Percentiles rank a stretch among this genome's conserved stretches.
Evolutionary conservation across 345 rosid species (phyloP).

Genomic region (Limnanthes douglasii): DNA sequence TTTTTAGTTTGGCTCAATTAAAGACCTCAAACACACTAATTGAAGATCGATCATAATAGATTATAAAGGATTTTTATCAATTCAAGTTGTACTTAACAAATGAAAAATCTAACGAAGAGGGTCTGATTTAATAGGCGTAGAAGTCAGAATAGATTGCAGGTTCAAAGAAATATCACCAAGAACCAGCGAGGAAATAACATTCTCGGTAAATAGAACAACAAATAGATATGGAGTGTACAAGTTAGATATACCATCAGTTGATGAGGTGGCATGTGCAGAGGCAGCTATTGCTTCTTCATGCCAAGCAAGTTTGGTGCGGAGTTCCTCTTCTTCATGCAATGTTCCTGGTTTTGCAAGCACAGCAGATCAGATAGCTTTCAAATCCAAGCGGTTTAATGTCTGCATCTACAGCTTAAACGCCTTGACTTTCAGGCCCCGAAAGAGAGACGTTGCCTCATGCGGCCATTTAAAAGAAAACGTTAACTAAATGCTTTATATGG

Average conservation of each 20-base stretch:
- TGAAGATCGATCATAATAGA: too few relatives aligned
- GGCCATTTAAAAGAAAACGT: too few relatives aligned
- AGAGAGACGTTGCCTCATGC: constrained; percentile 40
- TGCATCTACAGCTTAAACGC: constrained; percentile 72
- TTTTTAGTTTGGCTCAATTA: too few relatives aligned
- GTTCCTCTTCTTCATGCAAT: constrained; percentile 42
- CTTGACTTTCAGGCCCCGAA: constrained; percentile 64
- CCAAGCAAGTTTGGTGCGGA: constrained; percentile 52
- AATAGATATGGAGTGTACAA: constrained; percentile 64
- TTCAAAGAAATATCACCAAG: constrained; percentile 43
- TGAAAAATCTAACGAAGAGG: too few relatives aligned
- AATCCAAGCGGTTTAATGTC: constrained; percentile 43
- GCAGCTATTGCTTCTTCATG: constrained; percentile 58
- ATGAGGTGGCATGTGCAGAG: constrained; percentile 56
- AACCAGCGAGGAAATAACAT: constrained; percentile 44
- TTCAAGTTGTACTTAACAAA: too few relatives aligned
- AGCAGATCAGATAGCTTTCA: constrained; percentile 53
- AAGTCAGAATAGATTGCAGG: constrained; percentile 72
- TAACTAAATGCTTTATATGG: too few relatives aligned
- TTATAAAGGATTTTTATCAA: too few relatives aligned
- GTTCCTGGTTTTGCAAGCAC: constrained; percentile 74
- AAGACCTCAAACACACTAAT: too few relatives aligned
- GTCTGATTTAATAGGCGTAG: constrained; percentile 75
- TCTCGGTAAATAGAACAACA: constrained; percentile 86
- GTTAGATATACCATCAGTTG: constrained; percentile 60